Evolutionary conservation across 257 asterid species (phyloP).

Genomic region (Phtheirospermum japonicum): DNA sequence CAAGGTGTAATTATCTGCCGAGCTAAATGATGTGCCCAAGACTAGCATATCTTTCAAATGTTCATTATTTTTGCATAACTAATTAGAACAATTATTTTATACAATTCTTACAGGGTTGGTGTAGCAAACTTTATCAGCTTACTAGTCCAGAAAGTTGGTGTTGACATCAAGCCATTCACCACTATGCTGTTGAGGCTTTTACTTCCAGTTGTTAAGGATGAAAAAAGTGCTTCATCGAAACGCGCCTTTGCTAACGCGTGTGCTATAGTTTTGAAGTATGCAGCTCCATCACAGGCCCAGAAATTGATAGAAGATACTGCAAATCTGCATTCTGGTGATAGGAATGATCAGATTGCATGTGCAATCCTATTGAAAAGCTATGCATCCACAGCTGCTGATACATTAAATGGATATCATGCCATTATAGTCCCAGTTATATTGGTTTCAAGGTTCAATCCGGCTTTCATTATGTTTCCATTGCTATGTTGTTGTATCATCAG

Average conservation of each 20-base stretch:
- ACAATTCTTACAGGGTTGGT: conserved; percentile 71
- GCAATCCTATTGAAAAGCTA: conserved; percentile 84
- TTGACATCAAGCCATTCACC: conserved; percentile 77
- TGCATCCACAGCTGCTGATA: conserved; percentile 85
- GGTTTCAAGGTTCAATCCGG: conserved; percentile 68
- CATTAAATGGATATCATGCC: conserved; percentile 70
- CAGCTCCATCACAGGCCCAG: conserved; percentile 81
- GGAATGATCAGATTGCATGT: conserved; percentile 84
- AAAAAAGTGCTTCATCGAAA: conserved; percentile 74
- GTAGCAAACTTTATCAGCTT: conserved; percentile 74
- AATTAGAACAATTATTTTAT: conserved; percentile 19
- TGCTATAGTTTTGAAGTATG: conserved; percentile 76
- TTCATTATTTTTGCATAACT: conserved; percentile 8
- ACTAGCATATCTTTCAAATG: neutral
- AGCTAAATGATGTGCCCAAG: conserved; percentile 5
- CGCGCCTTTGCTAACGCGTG: conserved; percentile 98
- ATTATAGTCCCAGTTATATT: conserved; percentile 81
- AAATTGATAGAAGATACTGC: conserved; percentile 86
- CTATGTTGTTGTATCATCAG: neutral
- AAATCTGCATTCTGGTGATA: conserved; percentile 76
- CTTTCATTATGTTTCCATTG: conserved; percentile 18
- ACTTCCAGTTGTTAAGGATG: conserved; percentile 86
- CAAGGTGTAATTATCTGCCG: neutral
- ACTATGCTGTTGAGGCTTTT: conserved; percentile 72
- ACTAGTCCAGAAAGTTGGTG: conserved; percentile 87